These are phyloP conservation scores for Neocallimastix lanati DNA, from an alignment of 192 early-diverging fungal species.

Conservation along the genomic window DNA sequence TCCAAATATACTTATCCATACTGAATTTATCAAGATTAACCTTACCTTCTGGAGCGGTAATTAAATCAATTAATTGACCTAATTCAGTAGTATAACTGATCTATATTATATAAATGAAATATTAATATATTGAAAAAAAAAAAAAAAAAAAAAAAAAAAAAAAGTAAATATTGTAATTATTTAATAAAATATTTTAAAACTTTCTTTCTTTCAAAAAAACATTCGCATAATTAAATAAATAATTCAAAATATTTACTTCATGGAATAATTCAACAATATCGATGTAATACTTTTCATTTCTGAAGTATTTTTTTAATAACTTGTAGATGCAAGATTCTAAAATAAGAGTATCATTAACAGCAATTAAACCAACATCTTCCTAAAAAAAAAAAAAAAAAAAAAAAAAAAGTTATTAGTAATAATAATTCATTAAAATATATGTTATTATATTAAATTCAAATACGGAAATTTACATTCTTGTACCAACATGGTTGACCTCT, in stretches of 20 bases:
- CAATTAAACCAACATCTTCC: conserved; percentile 65
- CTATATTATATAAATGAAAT: conserved; percentile 4
- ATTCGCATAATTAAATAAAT: too few species aligned
- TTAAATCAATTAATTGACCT: conserved; percentile 90
- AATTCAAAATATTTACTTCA: conserved; percentile 43
- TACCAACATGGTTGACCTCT: conserved; percentile 98
- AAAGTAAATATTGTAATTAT: too few species aligned
- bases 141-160: neutral
- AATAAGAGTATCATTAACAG: conserved; percentile 94
- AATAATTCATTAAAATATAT: too few species aligned
- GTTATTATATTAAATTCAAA: too few species aligned
- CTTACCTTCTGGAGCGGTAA: conserved; percentile 93
- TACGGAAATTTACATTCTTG: conserved; percentile 21
- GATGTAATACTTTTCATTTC: conserved; percentile 60
- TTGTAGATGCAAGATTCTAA: conserved; percentile 83
- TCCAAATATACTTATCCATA: conserved; percentile 82
- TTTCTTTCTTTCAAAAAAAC: too few species aligned
- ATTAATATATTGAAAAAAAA: conserved; percentile 5
- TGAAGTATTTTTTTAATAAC: conserved; percentile 88
- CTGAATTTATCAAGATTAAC: conserved; percentile 84
- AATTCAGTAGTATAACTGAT: conserved; percentile 91
- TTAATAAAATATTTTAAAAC: too few species aligned
- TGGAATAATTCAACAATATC: conserved; percentile 89
- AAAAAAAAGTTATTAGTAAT: too few species aligned
- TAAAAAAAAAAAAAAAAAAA: neutral